Percentiles rank a stretch among this genome's conserved stretches.
Evolutionary conservation across 768 basidiomycete species (phyloP).

Genomic region (Russula foetens): DNA sequence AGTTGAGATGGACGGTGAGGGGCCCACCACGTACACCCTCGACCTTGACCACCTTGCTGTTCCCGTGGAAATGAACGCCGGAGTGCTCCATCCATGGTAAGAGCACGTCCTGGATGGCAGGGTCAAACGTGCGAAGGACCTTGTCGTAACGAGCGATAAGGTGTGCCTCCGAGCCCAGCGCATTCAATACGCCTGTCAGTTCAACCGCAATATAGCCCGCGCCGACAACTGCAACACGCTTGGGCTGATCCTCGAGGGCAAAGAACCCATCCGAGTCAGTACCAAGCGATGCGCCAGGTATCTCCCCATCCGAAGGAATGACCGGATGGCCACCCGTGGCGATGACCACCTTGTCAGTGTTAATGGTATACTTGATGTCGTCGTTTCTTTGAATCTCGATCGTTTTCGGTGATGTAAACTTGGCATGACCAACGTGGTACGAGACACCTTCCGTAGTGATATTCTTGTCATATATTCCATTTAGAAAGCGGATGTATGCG

Average conservation of each 20-base stretch:
- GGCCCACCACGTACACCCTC: conserved; percentile 65
- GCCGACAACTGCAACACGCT: conserved; percentile 88
- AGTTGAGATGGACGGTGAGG: conserved; percentile 68
- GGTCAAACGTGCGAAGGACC: conserved; percentile 91
- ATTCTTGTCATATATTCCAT: conserved; percentile 88
- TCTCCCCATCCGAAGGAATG: conserved; percentile 64
- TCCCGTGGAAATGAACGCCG: conserved; percentile 82
- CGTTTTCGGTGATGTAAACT: conserved; percentile 57
- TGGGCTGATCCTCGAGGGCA: conserved; percentile 81
- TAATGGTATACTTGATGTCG: conserved; percentile 61
- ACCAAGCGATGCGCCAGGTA: conserved; percentile 87
- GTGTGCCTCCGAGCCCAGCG: conserved; percentile 88
- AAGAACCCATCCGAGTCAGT: conserved; percentile 97
- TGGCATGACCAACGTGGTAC: conserved; percentile 71
- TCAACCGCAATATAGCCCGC: conserved; percentile 99
- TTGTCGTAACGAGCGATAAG: conserved; percentile 84
- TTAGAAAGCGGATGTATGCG: conserved; percentile 85
- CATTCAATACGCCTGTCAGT: conserved; percentile 88
- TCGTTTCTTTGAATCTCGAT: conserved; percentile 68
- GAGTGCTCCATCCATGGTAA: conserved; percentile 92
- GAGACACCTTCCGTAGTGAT: conserved; percentile 84
- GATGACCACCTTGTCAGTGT: conserved; percentile 71
- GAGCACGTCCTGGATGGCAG: conserved; percentile 71
- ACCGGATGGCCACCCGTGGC: conserved; percentile 84
- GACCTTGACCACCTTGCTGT: conserved; percentile 64